These are phyloP conservation scores for Tolypocladium paradoxum DNA, from an alignment of 2,329 filamentous ascomycete genomes.

Conservation along the genomic window DNA sequence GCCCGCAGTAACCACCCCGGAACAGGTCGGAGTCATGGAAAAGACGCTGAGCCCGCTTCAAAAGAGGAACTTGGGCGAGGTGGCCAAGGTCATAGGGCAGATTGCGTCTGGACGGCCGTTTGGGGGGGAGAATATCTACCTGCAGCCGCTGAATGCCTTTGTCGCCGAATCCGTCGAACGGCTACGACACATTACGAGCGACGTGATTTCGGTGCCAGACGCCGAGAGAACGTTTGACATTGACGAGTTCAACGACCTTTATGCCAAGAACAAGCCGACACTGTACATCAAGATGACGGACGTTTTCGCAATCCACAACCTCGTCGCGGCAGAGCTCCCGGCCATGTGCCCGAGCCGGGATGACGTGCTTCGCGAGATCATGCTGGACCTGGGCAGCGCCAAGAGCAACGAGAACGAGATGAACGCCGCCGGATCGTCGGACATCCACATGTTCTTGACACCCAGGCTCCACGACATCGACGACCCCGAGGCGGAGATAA, in stretches of 20 bases:
- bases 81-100: conserved; percentile 84
- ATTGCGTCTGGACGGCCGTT: conserved; percentile 82
- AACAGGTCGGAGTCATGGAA: conserved; percentile 88
- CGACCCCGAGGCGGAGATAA: conserved; percentile 86
- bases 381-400: conserved; percentile 88
- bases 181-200: conserved; percentile 62
- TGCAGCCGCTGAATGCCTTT: conserved; percentile 90
- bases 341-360: conserved; percentile 70
- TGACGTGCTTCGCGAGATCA: conserved; percentile 80
- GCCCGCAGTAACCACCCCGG: conserved; percentile 77
- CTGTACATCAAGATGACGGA: conserved; percentile 99
- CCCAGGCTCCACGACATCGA: conserved; percentile 83
- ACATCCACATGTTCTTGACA: conserved; percentile 84
- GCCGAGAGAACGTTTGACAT: conserved; percentile 93
- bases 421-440: conserved; percentile 71
- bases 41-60: conserved; percentile 81
- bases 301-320: conserved; percentile 89
- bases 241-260: conserved; percentile 96
- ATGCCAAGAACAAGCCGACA: conserved; percentile 90
- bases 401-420: conserved; percentile 95
- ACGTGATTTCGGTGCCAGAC: conserved; percentile 72
- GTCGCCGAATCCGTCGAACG: conserved; percentile 75
- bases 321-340: conserved; percentile 70
- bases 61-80: conserved; percentile 83
- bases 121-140: conserved; percentile 87